Evolutionary conservation across 2,329 filamentous ascomycete species (phyloP).

Genomic region (Fusarium tanahbumbuense): DNA sequence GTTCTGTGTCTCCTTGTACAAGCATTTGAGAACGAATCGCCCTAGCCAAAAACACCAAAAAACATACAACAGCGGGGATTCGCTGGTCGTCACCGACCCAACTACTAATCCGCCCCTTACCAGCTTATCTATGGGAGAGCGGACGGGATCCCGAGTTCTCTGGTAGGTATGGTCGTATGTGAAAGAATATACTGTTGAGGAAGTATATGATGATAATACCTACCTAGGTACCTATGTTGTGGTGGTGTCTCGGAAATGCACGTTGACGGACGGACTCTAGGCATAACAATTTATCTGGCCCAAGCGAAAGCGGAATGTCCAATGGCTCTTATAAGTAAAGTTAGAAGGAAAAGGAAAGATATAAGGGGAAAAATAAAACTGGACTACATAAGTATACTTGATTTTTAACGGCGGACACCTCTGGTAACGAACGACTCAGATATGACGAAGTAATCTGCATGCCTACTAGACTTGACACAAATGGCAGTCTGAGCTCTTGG

Average conservation of each 20-base stretch:
- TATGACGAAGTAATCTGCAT: neutral
- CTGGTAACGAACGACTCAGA: neutral
- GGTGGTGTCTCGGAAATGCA: neutral
- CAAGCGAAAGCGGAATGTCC: neutral
- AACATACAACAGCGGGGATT: neutral
- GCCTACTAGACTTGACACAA: neutral
- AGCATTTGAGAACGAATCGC: neutral
- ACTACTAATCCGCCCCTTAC: neutral
- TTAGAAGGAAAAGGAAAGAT: neutral
- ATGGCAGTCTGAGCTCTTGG: neutral
- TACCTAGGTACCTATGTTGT: neutral
- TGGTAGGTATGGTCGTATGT: neutral
- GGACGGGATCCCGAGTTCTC: no score
- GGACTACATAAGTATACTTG: neutral
- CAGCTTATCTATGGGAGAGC: neutral
- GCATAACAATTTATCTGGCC: neutral
- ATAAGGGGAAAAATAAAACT: neutral
- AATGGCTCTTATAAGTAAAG: neutral
- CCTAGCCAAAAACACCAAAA: neutral
- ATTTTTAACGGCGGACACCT: neutral
- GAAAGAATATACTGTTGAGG: neutral
- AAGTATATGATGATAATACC: neutral
- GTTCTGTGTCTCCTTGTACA: neutral
- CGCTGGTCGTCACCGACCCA: neutral
- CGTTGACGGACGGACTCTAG: neutral